phyloP scores from a whole-genome alignment of 345 rosid species.

The Crucihimalaya himalaica region DNA sequence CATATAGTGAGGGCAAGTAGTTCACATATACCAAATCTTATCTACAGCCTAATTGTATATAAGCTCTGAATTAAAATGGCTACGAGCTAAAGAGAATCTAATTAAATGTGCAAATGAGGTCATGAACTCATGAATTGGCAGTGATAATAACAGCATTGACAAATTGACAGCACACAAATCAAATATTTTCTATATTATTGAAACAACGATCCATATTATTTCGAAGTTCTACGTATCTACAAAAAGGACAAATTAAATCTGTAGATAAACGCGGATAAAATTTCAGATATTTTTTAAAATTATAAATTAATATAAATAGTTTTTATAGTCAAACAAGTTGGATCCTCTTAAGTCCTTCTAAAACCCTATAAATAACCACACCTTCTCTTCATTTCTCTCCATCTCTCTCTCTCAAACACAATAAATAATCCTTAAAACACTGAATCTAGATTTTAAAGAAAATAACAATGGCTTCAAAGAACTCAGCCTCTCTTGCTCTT shows the following conservation, averaged over 20 bases:
- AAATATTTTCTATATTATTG: neutral
- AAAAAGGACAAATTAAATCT: neutral
- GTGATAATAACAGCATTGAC: constrained; percentile 11
- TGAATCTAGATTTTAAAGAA: neutral
- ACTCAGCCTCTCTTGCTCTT: constrained; percentile 16
- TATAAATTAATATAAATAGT: neutral
- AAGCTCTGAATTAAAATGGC: neutral
- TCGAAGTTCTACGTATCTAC: neutral
- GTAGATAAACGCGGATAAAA: neutral
- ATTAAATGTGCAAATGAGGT: neutral
- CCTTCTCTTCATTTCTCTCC: neutral
- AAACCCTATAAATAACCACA: constrained; percentile 7
- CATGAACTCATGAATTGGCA: constrained; percentile 10
- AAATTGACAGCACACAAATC: constrained; percentile 15
- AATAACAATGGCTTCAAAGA: constrained; percentile 24
- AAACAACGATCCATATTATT: neutral
- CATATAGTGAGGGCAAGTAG: no score
- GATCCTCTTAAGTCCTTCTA: neutral
- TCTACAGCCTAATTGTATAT: no score
- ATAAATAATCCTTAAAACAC: neutral
- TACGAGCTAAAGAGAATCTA: neutral
- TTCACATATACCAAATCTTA: no score
- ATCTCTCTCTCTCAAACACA: neutral
- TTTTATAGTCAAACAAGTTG: neutral
- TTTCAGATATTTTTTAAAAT: neutral